These are phyloP conservation scores for Macrocybe gigantea DNA, from an alignment of 768 basidiomycete species.

Conservation along the genomic window DNA sequence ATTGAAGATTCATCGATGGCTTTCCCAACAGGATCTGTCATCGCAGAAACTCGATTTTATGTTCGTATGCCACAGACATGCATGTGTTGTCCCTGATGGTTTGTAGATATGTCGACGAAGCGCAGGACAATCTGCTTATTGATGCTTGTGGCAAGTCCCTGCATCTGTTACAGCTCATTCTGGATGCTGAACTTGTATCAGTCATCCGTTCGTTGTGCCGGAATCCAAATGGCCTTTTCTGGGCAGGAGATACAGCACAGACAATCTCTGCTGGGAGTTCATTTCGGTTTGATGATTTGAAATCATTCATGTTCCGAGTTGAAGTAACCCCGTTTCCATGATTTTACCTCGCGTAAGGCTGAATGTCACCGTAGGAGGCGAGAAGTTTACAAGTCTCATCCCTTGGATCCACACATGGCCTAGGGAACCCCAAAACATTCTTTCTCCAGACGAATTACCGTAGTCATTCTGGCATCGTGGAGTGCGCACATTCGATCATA, in stretches of 20 bases:
- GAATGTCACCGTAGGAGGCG: too few relatives aligned
- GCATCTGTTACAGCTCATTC: not conserved
- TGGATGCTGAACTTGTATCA: not conserved
- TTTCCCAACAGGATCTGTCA: not conserved
- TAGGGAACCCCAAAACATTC: constrained; percentile 29
- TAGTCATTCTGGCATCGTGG: constrained; percentile 70
- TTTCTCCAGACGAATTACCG: constrained; percentile 63
- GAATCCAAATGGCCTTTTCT: constrained; percentile 65
- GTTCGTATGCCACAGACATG: not conserved
- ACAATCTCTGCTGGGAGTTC: constrained; percentile 70
- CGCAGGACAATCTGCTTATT: constrained; percentile 65
- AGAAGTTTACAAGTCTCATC: too few relatives aligned
- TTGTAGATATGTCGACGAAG: constrained; percentile 65
- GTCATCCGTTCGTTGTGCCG: constrained; percentile 58
- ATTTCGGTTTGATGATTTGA: constrained; percentile 68
- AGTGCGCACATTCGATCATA: constrained; percentile 61
- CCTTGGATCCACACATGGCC: not conserved
- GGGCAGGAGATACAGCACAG: constrained; percentile 80
- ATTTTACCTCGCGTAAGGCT: not conserved
- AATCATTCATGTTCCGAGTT: constrained; percentile 55
- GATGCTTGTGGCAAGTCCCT: constrained; percentile 47
- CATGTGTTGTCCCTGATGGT: too few relatives aligned
- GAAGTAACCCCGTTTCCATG: constrained; percentile 39
- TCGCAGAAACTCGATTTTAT: not conserved
- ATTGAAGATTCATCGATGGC: not conserved